Evolutionary conservation across 2,329 filamentous ascomycete genomes (phyloP).

Genomic region (Hypoxylon sp.): DNA sequence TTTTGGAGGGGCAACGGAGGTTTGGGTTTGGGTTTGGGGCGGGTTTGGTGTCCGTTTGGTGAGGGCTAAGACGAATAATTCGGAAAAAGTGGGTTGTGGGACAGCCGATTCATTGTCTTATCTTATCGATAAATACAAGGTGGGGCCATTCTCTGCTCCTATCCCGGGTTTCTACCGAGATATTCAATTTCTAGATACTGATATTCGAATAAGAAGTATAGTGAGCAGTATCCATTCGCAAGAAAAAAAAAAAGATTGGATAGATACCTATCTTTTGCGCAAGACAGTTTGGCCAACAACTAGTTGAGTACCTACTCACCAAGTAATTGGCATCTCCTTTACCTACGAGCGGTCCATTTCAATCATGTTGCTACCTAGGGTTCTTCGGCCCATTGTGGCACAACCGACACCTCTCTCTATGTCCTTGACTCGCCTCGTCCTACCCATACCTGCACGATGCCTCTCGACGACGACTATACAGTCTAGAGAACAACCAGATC

Average conservation of each 20-base stretch:
- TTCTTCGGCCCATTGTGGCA: constrained; percentile 46
- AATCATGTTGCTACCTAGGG: constrained; percentile 46
- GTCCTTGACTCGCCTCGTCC: constrained; percentile 21
- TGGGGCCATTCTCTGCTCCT: not conserved
- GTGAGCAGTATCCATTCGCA: not conserved
- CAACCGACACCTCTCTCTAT: constrained; percentile 31
- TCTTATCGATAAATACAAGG: constrained; percentile 21
- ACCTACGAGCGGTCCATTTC: not conserved
- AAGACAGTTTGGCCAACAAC: not conserved
- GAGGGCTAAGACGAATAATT: constrained; percentile 36
- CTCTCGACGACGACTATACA: constrained; percentile 36
- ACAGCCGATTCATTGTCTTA: constrained; percentile 2
- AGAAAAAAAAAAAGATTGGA: constrained; percentile 26
- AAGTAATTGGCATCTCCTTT: constrained; percentile 8
- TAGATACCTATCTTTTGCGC: constrained; percentile 25
- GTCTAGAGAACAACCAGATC: constrained; percentile 14
- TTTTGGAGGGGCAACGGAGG: constrained; percentile 41
- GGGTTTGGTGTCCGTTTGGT: not conserved
- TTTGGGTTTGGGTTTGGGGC: constrained; percentile 15
- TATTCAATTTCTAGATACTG: not conserved
- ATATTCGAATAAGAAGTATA: not conserved
- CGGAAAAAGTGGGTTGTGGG: constrained; percentile 46
- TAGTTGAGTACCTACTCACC: constrained; percentile 3
- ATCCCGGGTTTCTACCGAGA: constrained; percentile 40
- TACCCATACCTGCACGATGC: constrained; percentile 42